Conservation (phyloP, 2,329 filamentous ascomycete species). For the Curvularia verruculosa region DNA sequence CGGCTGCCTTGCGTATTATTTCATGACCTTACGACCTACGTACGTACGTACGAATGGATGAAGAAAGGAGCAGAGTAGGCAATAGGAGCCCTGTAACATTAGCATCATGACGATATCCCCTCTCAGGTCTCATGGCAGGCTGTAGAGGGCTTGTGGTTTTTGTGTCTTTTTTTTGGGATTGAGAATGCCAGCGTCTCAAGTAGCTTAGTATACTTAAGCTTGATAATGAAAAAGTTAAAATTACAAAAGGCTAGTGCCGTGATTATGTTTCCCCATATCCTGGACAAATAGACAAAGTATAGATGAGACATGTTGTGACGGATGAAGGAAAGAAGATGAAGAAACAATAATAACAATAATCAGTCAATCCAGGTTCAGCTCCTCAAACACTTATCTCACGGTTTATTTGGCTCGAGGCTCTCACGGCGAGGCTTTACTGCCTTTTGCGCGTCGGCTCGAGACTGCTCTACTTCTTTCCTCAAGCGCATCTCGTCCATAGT, state of each 20-base stretch:
- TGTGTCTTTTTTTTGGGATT: constrained; percentile 16
- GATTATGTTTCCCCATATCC: background rate
- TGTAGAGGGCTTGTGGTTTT: constrained; percentile 24
- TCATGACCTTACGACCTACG: constrained; percentile 31
- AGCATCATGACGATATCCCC: constrained; percentile 33
- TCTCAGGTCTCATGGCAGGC: constrained; percentile 24
- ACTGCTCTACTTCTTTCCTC: constrained; percentile 7
- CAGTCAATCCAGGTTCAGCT: too few relatives aligned
- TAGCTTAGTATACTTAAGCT: constrained; percentile 24
- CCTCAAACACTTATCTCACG: background rate
- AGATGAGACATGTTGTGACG: background rate
- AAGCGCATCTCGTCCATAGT: background rate
- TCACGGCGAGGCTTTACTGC: background rate
- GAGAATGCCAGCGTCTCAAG: constrained; percentile 23
- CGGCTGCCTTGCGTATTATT: constrained; percentile 21
- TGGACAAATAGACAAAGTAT: background rate
- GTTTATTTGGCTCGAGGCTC: constrained; percentile 2
- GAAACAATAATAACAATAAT: too few relatives aligned
- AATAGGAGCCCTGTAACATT: constrained; percentile 31
- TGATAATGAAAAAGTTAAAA: constrained; percentile 28
- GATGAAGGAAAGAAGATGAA: too few relatives aligned
- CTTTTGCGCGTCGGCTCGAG: background rate
- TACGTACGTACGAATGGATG: constrained; percentile 21
- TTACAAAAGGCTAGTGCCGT: background rate
- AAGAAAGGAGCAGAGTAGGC: constrained; percentile 19